phyloP scores from a whole-genome alignment of 202 grass and related monocot species.

The Setaria italica region DNA sequence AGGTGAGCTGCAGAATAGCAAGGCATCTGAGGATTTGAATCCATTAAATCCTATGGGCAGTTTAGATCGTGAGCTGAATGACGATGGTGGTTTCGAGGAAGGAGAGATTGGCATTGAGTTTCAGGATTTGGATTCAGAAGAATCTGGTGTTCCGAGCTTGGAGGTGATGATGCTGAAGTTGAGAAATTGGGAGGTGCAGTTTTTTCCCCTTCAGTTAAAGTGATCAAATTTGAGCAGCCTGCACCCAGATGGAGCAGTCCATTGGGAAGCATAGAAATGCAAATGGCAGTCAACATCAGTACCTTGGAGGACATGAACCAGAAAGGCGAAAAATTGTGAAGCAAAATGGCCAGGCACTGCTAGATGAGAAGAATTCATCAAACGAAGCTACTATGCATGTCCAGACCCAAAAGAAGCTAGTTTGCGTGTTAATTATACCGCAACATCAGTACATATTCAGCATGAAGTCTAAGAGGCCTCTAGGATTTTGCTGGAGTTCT shows the following conservation, averaged over 20 bases:
- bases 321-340: conserved; percentile 30
- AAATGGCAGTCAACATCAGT: conserved; percentile 34
- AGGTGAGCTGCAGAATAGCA: too few relatives aligned
- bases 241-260: conserved; percentile 12
- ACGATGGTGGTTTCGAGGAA: conserved; percentile 62
- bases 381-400: too few relatives aligned
- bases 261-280: conserved; percentile 43
- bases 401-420: too few relatives aligned
- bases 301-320: conserved; percentile 31
- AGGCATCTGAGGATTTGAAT: too few relatives aligned
- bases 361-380: neutral
- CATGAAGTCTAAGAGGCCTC: too few relatives aligned
- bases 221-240: conserved; percentile 38
- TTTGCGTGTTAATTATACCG: too few relatives aligned
- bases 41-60: too few relatives aligned
- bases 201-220: conserved; percentile 64
- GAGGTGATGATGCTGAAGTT: conserved; percentile 24
- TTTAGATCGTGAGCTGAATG: too few relatives aligned
- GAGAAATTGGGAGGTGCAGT: conserved; percentile 51
- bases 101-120: conserved; percentile 80
- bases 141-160: conserved; percentile 37
- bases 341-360: conserved; percentile 27
- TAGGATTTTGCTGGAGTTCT: too few relatives aligned
- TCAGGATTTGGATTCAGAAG: conserved; percentile 54
- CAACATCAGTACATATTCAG: too few relatives aligned